Base-by-base conservation (phyloP, 148 eudicot genomes). In the Hydrangea macrophylla region DNA sequence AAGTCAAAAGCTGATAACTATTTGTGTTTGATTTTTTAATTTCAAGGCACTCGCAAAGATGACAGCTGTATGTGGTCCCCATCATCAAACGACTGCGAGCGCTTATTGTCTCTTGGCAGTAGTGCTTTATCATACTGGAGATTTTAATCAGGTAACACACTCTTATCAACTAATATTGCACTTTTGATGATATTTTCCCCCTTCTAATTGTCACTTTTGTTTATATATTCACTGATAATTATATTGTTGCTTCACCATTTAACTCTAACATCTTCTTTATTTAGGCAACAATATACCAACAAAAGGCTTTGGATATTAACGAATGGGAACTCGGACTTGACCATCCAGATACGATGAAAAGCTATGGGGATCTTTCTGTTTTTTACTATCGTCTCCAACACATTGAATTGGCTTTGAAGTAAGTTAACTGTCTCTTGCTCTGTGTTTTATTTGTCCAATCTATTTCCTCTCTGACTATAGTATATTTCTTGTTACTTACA, bases 341-440 rank as follows among this genome's bases (percentile, higher is more conserved):
- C 79, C 96, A 89, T 81, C 96, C 96, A 6, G 96, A 89, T 64
- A 89, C 96, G 13, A 85, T 85, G 87, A 89, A 89, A 78, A 86
- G 96, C 73, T 89, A 89, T 48, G 96, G 96, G 64, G 96, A 89
- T 85, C 96, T 89, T 71, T 89, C 96, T 0, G 96, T 89, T 39
- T 89, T 89, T 26, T 89, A 89, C 63, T 89, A 89, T 67, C 96
- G 96, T 70, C 86, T 89, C 54, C 96, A 89, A 69, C 92, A 89
- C 75, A 89, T 86, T 54, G 92, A 89, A 64, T 71, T 89, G 76
- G 96, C 96, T 10, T 71, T 89, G 57, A 89, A 83, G 96, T 89
- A 80, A 79, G 70, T 64, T 53, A 54, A 33, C 59, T 12, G 44
- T 20, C 6, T 51, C 51, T 26, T 26, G 33, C 12, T 68, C 31